Evolutionary conservation across 257 asterid genomes (phyloP).

Genomic region (Pogostemon cablin): DNA sequence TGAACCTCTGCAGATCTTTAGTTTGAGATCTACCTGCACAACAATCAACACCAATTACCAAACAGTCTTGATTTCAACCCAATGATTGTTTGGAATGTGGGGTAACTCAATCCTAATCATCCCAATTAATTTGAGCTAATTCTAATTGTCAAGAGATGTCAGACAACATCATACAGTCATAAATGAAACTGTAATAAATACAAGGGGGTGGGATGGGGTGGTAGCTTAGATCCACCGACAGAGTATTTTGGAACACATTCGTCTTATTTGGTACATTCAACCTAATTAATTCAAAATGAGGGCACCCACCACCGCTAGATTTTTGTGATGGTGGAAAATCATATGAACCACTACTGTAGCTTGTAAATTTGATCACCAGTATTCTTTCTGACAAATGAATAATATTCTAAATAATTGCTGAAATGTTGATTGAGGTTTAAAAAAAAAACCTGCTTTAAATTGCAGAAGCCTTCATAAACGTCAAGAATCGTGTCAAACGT

Average conservation of each 20-base stretch:
- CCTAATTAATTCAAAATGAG: slow-evolving; percentile 23
- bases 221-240: slow-evolving; percentile 53
- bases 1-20: slow-evolving; percentile 93
- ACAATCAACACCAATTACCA: slow-evolving; percentile 21
- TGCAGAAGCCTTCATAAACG: slow-evolving; percentile 94
- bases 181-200: slow-evolving; percentile 37
- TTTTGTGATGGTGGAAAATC: slow-evolving; percentile 16
- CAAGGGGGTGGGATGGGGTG: slow-evolving; percentile 1
- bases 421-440: no score
- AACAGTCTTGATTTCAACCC: not conserved
- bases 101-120: not conserved
- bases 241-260: slow-evolving; percentile 30
- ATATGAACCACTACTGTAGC: not conserved
- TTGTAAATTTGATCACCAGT: not conserved
- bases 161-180: slow-evolving; percentile 21
- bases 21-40: slow-evolving; percentile 88
- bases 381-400: not conserved
- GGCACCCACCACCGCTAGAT: slow-evolving; percentile 21
- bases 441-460: slow-evolving; percentile 74
- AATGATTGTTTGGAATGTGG: not conserved
- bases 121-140: not conserved
- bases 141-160: slow-evolving; percentile 20
- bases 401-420: not conserved
- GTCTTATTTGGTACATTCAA: not conserved
- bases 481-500: no score